These are phyloP conservation scores for Phytophthora pinifolia DNA, from an alignment of 352 stramenopile species.

Conservation along the genomic window DNA sequence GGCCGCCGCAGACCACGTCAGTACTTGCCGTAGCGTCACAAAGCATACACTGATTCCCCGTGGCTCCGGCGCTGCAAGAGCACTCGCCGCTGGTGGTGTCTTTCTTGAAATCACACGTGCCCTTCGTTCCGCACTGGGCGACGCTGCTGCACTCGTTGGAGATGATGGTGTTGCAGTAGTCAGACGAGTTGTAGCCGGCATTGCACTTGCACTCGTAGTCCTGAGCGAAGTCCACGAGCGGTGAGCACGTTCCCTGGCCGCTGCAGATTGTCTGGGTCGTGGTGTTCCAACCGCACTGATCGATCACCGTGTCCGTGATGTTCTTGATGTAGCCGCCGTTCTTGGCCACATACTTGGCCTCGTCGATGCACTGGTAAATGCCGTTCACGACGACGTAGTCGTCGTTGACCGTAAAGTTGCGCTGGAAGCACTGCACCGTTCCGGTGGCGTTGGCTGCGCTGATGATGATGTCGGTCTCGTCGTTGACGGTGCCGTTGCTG, in stretches of 20 bases:
- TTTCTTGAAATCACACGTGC: constrained; percentile 43
- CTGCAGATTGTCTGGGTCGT: constrained; percentile 58
- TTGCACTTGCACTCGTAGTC: constrained; percentile 83
- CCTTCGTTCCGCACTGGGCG: constrained; percentile 58
- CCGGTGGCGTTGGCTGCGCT: constrained; percentile 25
- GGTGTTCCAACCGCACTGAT: constrained; percentile 52
- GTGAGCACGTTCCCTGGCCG: constrained; percentile 69
- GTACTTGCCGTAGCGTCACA: constrained; percentile 44
- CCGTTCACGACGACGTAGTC: constrained; percentile 55
- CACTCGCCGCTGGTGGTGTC: constrained; percentile 41
- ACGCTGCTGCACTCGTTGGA: constrained; percentile 80
- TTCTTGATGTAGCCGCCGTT: constrained; percentile 68
- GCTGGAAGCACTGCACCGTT: constrained; percentile 69
- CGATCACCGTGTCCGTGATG: constrained; percentile 55
- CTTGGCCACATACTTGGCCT: constrained; percentile 51
- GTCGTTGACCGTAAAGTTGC: constrained; percentile 57
- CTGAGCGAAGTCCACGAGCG: constrained; percentile 49
- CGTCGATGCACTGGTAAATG: constrained; percentile 79
- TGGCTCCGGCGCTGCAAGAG: constrained; percentile 49
- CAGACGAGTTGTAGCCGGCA: constrained; percentile 55
- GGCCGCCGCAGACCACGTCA: constrained; percentile 41
- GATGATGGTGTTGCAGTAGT: constrained; percentile 48
- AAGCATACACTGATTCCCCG: constrained; percentile 61
- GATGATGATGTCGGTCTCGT: constrained; percentile 18
- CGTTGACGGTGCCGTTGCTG: constrained; percentile 27